These are phyloP conservation scores for Exidia glandulosa DNA, from an alignment of 768 basidiomycete genomes.

Conservation along the genomic window DNA sequence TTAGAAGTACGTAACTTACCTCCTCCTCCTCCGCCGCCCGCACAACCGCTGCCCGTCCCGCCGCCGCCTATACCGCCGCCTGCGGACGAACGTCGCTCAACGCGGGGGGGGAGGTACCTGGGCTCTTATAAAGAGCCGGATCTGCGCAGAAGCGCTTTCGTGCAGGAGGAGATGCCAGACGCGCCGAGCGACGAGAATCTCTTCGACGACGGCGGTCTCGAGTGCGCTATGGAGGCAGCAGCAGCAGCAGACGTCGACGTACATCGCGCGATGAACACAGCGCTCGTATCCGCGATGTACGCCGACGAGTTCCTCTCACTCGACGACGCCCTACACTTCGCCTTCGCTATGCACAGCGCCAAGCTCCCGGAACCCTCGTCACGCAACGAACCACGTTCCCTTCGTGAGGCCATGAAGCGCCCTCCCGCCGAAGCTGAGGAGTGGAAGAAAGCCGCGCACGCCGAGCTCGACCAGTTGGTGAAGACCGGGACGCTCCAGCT, in stretches of 20 bases:
- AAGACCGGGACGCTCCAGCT: constrained; percentile 11
- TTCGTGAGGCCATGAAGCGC: background rate
- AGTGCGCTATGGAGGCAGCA: background rate
- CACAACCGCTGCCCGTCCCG: background rate
- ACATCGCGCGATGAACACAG: too few relatives aligned
- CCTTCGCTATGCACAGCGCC: background rate
- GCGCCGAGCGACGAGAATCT: background rate
- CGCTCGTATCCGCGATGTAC: too few relatives aligned
- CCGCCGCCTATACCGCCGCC: background rate
- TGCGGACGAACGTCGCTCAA: background rate
- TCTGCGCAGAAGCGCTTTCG: background rate
- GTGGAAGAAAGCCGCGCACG: constrained; percentile 1
- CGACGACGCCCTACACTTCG: background rate
- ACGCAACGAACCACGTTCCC: background rate
- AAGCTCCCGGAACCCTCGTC: background rate
- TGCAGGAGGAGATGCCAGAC: too few relatives aligned
- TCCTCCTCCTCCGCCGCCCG: background rate
- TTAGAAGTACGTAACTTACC: background rate
- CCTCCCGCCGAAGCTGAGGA: constrained; percentile 1
- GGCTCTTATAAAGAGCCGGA: background rate
- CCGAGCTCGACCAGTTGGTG: constrained; percentile 5
- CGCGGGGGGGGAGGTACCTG: background rate
- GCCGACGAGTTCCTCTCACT: too few relatives aligned
- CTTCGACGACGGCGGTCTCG: background rate
- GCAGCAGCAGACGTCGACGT: too few relatives aligned